Base-by-base conservation (phyloP, 1,284 basidiomycete genomes). In the Malassezia cuniculi region DNA sequence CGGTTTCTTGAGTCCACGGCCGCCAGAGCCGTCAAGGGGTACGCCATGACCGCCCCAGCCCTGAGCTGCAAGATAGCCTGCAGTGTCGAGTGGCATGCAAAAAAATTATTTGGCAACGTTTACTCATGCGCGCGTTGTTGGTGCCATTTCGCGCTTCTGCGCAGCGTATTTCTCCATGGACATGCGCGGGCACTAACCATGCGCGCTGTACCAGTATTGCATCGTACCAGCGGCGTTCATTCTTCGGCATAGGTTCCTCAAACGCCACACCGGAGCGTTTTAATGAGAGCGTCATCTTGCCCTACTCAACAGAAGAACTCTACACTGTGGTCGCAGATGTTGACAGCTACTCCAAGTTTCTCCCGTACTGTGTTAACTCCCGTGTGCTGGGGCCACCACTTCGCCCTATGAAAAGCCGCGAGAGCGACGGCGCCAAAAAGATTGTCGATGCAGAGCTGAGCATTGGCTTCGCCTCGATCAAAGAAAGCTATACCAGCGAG, bases 261-360 rank as follows among this genome's bases (percentile, higher is more conserved):
- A n/a, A n/a, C n/a, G n/a, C n/a, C n/a, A n/a, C 6, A 10, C 25
- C 19, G 18, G 14, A 34, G 22, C 18, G 16, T 14, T 34, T 26
- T 25, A 26, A 31, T 14, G 42, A 45, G 16, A 20, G 20, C 7
- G 37, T 45, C 11, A 25, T 39, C 5, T 33, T 45, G 15, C 32
- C 36, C 5, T 40, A 34, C 26, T 25, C 36, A 4, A 11, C 18
- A 2, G 72, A 73, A 31, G 77, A 94, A 65, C 74, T 97, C 2
- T 95, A 89, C 69, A 71, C 76, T 5, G 70, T 95, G 41, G 84
- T 97, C 31, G 76, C 85, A 11, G 81, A 95, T 68, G 81, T 94
- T 15, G 76, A 76, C 6, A 80, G 82, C 4, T 97, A 95, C 69
- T 74, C 79, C 9, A 71, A 72, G 34, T 97, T 94, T 62, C 72